A percentile compares a stretch with the other conserved stretches of the same genome.
These are phyloP conservation scores for Fusarium sp. DNA, from an alignment of 2,329 filamentous ascomycete genomes.

Conservation along the genomic window DNA sequence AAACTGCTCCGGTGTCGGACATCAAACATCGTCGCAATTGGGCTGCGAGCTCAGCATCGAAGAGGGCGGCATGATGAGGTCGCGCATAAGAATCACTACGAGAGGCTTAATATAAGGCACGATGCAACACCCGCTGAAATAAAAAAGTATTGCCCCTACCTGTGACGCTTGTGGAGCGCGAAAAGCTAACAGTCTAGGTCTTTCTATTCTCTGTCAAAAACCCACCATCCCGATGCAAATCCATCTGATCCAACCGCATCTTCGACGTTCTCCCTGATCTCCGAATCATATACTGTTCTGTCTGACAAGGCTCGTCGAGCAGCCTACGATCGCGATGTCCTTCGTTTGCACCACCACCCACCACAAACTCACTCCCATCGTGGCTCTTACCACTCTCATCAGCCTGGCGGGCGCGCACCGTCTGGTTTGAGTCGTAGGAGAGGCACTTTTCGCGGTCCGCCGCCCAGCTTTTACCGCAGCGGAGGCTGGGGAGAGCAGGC, in stretches of 20 bases:
- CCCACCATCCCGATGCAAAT: conserved; percentile 93
- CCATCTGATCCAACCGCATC: conserved; percentile 76
- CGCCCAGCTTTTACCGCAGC: conserved; percentile 85
- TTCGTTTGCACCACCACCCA: conserved; percentile 51
- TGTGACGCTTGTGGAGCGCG: not conserved
- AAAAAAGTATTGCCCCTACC: conserved; percentile 71
- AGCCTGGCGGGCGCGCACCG: conserved; percentile 78
- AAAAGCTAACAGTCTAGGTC: conserved; percentile 54
- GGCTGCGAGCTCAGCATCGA: conserved; percentile 20
- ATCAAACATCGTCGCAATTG: not conserved
- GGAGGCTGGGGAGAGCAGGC: conserved; percentile 78
- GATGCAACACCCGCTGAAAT: conserved; percentile 79
- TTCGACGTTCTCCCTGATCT: conserved; percentile 82
- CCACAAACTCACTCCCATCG: conserved; percentile 47
- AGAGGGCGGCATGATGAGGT: conserved; percentile 31
- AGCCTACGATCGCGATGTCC: conserved; percentile 79
- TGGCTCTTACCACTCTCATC: conserved; percentile 68
- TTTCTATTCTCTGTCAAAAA: conserved; percentile 92
- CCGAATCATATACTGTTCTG: conserved; percentile 83
- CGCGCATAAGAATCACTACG: conserved; percentile 74
- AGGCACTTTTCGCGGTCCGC: conserved; percentile 82
- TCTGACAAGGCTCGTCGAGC: conserved; percentile 77
- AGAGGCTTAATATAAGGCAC: conserved; percentile 76
- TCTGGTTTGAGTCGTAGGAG: conserved; percentile 82
- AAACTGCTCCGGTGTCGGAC: conserved; percentile 36